phyloP scores from a whole-genome alignment of 768 basidiomycete genomes.

The Suillus brevipes region DNA sequence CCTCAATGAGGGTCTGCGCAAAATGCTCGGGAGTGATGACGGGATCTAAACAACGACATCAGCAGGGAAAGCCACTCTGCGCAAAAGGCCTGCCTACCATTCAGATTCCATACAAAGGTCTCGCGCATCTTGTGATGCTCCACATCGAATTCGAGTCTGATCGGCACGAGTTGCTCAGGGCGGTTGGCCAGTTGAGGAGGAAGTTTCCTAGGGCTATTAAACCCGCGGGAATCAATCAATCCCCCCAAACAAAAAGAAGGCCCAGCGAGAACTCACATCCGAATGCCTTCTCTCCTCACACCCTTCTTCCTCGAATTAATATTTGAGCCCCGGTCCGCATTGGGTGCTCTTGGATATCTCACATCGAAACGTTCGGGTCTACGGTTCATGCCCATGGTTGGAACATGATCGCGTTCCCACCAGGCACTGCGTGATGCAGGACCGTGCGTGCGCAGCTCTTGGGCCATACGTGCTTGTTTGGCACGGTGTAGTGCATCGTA shows the following conservation, averaged over 20 bases:
- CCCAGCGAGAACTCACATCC: conserved; percentile 58
- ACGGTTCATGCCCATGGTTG: conserved; percentile 32
- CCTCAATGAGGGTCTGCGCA: conserved; percentile 88
- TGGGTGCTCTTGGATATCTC: conserved; percentile 52
- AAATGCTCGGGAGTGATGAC: conserved; percentile 88
- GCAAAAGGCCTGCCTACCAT: conserved; percentile 62
- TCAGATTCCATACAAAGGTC: conserved; percentile 96
- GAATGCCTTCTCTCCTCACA: conserved; percentile 66
- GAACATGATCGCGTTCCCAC: conserved; percentile 60
- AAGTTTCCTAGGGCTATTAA: conserved; percentile 59
- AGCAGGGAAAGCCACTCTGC: conserved; percentile 3
- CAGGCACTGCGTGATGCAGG: conserved; percentile 49
- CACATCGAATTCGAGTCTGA: conserved; percentile 95
- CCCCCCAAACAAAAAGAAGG: conserved; percentile 4
- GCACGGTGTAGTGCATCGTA: conserved; percentile 51
- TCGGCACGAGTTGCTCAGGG: conserved; percentile 85
- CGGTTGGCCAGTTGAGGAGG: conserved; percentile 55
- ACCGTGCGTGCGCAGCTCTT: conserved; percentile 47
- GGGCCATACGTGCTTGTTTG: conserved; percentile 53
- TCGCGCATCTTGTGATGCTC: conserved; percentile 94
- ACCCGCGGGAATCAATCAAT: conserved; percentile 12
- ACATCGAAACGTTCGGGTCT: conserved; percentile 49
- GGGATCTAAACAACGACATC: conserved; percentile 55
- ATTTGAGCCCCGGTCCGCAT: conserved; percentile 21
- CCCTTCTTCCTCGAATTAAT: conserved; percentile 47